Evolutionary conservation across 2,329 filamentous ascomycete species (phyloP).

Genomic region (Rhynchosporium agropyri): DNA sequence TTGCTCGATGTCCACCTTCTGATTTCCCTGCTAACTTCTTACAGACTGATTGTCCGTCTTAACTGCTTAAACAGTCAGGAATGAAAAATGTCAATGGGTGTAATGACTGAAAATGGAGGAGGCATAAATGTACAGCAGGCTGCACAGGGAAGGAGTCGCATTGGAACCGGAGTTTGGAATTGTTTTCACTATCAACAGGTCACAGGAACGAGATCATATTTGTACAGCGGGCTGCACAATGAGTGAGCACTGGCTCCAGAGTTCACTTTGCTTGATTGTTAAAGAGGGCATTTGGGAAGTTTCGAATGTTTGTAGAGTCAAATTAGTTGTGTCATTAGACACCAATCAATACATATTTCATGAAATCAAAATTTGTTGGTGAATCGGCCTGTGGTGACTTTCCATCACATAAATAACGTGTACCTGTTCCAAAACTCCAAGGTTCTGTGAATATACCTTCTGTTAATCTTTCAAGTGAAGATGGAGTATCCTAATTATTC

Average conservation of each 20-base stretch:
- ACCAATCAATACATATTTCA: not conserved
- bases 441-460: no score
- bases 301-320: not conserved
- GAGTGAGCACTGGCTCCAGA: not conserved
- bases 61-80: not conserved
- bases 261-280: not conserved
- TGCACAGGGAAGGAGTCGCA: not conserved
- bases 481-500: no score
- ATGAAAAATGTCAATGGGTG: not conserved
- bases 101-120: not conserved
- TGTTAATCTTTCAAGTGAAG: no score
- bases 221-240: slow-evolving; percentile 2
- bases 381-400: no score
- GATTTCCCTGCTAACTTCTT: not conserved
- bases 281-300: not conserved
- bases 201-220: not conserved
- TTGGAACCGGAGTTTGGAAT: no score
- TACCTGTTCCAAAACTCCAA: no score
- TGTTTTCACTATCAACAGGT: not conserved
- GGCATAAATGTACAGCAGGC: not conserved
- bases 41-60: not conserved
- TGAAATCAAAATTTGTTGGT: no score
- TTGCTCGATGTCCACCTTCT: not conserved
- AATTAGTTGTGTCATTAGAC: no score
- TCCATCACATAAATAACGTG: no score